Percentiles rank a stretch among this genome's conserved stretches.
phyloP scores from a whole-genome alignment of 2,329 filamentous ascomycete species.

The Byssothecium circinans region DNA sequence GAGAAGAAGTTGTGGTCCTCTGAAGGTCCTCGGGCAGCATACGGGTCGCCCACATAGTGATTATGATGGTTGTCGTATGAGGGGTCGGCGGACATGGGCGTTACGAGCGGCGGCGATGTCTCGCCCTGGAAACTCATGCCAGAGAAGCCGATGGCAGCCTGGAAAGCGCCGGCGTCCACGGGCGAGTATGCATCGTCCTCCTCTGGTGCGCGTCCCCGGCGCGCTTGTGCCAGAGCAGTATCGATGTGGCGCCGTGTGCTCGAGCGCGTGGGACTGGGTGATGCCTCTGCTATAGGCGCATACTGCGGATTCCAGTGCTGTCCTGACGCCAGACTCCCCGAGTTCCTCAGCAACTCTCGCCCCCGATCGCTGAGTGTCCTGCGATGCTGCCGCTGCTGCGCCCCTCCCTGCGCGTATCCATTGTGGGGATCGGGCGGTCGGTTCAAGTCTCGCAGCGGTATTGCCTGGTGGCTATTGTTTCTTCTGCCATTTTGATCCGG shows the following conservation, averaged over 20 bases:
- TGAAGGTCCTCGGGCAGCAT: constrained; percentile 50
- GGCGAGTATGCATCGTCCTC: constrained; percentile 48
- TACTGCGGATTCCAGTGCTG: constrained; percentile 51
- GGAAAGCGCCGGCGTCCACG: constrained; percentile 51
- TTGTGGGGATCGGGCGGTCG: constrained; percentile 40
- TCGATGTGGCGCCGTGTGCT: constrained; percentile 37
- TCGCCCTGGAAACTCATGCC: constrained; percentile 51
- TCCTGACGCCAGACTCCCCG: constrained; percentile 46
- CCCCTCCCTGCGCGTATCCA: constrained; percentile 27
- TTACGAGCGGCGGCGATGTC: constrained; percentile 31
- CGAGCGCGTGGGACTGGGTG: constrained; percentile 50
- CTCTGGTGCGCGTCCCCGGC: constrained; percentile 31
- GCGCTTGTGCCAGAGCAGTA: constrained; percentile 32
- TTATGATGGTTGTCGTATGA: constrained; percentile 42
- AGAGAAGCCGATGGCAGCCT: constrained; percentile 49
- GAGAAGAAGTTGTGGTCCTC: constrained; percentile 59
- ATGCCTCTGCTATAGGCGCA: constrained; percentile 56
- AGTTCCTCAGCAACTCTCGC: constrained; percentile 50
- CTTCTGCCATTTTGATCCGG: constrained; percentile 51
- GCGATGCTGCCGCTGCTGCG: constrained; percentile 38
- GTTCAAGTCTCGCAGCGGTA: constrained; percentile 66
- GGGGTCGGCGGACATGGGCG: constrained; percentile 46
- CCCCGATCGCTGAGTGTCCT: constrained; percentile 53
- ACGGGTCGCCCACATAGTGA: constrained; percentile 22
- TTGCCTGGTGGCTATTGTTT: constrained; percentile 60